Evolutionary conservation across 2,329 filamentous ascomycete species (phyloP).

Genomic region (Huntiella omanensis): DNA sequence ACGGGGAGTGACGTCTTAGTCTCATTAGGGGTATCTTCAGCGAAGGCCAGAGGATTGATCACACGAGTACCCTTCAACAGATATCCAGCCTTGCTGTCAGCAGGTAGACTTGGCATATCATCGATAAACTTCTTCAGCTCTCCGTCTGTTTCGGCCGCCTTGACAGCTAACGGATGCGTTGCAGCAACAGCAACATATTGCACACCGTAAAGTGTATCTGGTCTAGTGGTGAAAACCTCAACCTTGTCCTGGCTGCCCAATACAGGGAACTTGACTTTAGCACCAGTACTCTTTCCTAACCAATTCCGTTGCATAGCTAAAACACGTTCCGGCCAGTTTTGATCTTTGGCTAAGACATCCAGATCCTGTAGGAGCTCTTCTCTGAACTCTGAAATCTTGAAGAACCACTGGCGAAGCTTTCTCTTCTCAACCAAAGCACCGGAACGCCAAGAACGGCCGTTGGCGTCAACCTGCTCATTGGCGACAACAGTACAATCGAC

Average conservation of each 20-base stretch:
- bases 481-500: conserved; percentile 77
- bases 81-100: conserved; percentile 48
- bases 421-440: conserved; percentile 68
- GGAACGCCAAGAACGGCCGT: conserved; percentile 72
- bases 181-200: conserved; percentile 69
- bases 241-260: conserved; percentile 29
- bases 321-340: conserved; percentile 67
- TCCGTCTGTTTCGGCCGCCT: conserved; percentile 38
- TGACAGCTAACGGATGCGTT: conserved; percentile 47
- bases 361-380: conserved; percentile 55
- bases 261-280: conserved; percentile 51
- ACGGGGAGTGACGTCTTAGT: conserved; percentile 45
- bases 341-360: conserved; percentile 40
- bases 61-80: conserved; percentile 41
- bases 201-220: conserved; percentile 73
- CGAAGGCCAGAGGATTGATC: conserved; percentile 45
- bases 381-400: conserved; percentile 64
- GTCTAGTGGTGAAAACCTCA: conserved; percentile 66
- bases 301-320: conserved; percentile 72
- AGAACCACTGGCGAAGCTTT: conserved; percentile 74
- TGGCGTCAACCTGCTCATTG: conserved; percentile 82
- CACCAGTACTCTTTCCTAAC: conserved; percentile 63
- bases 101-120: conserved; percentile 34
- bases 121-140: conserved; percentile 51
- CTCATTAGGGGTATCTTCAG: conserved; percentile 29